Conservation (phyloP, 2,329 filamentous ascomycete species). For the Penicillium sp. region DNA sequence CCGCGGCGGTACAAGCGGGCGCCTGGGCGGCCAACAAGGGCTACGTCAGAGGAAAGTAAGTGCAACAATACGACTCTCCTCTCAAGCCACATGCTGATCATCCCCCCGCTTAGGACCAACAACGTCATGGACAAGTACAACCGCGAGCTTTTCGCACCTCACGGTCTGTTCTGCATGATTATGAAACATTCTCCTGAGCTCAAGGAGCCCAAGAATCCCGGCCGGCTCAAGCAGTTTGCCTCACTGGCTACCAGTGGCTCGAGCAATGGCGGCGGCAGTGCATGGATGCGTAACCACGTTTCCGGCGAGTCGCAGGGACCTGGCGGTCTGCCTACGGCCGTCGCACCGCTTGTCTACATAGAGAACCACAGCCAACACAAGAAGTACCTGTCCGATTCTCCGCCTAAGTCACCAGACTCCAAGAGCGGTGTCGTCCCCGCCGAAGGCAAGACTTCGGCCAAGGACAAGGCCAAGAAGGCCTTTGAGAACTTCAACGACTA, state of each 20-base stretch:
- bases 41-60: conserved; percentile 17
- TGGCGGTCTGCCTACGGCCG: background rate
- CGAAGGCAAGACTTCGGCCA: background rate
- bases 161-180: background rate
- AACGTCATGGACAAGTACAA: background rate
- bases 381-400: background rate
- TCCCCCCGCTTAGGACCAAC: background rate
- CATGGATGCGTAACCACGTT: background rate
- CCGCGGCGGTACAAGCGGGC: conserved; percentile 38
- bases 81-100: background rate
- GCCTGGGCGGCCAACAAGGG: conserved; percentile 31
- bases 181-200: background rate
- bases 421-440: background rate
- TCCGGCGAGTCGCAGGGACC: background rate
- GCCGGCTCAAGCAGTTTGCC: background rate
- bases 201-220: background rate
- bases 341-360: background rate
- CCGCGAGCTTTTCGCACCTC: background rate
- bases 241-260: background rate
- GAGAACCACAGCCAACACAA: background rate
- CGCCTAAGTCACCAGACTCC: background rate
- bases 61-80: background rate
- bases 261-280: background rate
- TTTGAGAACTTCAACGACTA: conserved; percentile 5
- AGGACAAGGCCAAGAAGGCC: background rate